Evolutionary conservation across 768 basidiomycete genomes (phyloP), one percentile per base, ranked within the genome.

Genomic region (Leccinum uliginosum): DNA sequence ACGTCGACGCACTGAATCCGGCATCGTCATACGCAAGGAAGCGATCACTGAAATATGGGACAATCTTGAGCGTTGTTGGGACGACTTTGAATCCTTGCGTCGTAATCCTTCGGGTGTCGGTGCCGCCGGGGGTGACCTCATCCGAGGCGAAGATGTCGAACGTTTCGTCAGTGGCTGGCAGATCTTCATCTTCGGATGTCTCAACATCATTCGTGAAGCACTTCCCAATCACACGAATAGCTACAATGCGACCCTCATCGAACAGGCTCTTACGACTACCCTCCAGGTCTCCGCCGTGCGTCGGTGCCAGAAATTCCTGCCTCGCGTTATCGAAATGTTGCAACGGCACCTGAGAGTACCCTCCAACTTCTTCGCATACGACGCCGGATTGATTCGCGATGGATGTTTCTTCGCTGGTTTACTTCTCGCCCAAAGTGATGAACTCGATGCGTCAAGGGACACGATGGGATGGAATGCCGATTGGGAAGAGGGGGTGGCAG

Each of bases 151-250:
- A 59, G 84, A 86, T 53, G 71, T 82, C 32, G 79, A 83, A 53
- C 72, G 86, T 56, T 94, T 89, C 67, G 85, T 87, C 46, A 85
- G 89, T 65, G 85, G 87, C 32, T 96, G 93, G 93, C 88, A 91
- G 81, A 87, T 93, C 54, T 93, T 91, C 72, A 85, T 95, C 60
- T 96, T 96, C 62, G 91, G 95, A 71, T 92, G 89, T 69, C 81
- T 93, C 68, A 94, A 94, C 70, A 81, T 92, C 61, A 88, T 96
- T 62, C 85, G 91, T 27, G 92, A 93, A 67, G 81, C 85, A 3
- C 81, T 97, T 29, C 47, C 47, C 32, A 24, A 19, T n/a, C 46
- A 40, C 4, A 86, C 88, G 65, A 83, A 85, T 57, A 45, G 49
- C 4, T 38, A 38, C 30, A 72, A 80, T 63, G 63, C 74, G 64